Evolutionary conservation across 2,329 filamentous ascomycete genomes (phyloP), one percentile per base, ranked within the genome.

Genomic region (Pseudogymnoascus sp.): DNA sequence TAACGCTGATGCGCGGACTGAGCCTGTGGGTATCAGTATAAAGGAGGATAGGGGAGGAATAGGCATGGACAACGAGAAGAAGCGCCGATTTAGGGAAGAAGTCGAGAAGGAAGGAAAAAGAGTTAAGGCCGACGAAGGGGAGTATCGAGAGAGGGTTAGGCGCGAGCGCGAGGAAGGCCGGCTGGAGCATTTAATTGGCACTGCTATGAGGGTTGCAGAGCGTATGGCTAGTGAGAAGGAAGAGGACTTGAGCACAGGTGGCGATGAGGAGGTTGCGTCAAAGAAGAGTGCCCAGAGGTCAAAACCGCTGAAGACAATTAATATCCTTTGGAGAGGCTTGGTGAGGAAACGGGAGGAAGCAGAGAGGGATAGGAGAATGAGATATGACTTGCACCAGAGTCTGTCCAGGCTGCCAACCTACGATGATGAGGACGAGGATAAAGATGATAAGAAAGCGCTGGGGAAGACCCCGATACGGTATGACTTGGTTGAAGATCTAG

Each of bases 31-130:
- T 35, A 78, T 96, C 57, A 80, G 81, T 62, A 75, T 95, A 70
- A 95, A 94, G 72, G 88, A 91, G 59, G 88, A 88, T 68, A 82
- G 89, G 2, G 87, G 85, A 14, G 94, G 93, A 1, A 91, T 97
- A 66, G 93, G 94, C 0, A 75, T 93, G 68, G 90, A 94, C 65
- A 85, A 81, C 4, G 91, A 94, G 72, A 87, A 87, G 75, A 96
- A 96, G 77, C 81, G 90, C 65, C 92, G 88, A 70, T 70, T 85
- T 20, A 76, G 82, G 43, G 87, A 91, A 72, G 82, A 83, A 60
- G 81, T 81, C 4, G 83, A 82, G 65, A 76, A 71, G 62, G 74
- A 78, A 38, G 75, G 78, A 58, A 91, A 91, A 74, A 81, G 78
- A 71, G 74, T 79, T 12, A 85, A 83, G 71, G 80, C 82, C 57